Evolutionary conservation across 2,329 filamentous ascomycete species (phyloP).

Genomic region (Aspergillus fructus): DNA sequence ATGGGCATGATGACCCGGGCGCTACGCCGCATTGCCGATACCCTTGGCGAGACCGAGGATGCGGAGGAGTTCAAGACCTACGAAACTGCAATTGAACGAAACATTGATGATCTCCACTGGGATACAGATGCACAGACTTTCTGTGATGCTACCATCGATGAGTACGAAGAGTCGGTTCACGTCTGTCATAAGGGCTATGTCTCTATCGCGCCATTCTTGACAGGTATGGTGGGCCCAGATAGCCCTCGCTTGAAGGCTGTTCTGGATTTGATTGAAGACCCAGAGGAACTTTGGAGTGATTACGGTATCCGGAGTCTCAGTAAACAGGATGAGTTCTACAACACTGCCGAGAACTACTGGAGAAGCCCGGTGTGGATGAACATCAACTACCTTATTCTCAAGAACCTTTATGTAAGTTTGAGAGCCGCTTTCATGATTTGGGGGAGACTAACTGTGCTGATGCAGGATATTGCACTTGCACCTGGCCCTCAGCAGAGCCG

Average conservation of each 20-base stretch:
- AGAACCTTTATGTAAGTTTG: constrained; percentile 69
- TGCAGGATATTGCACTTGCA: constrained; percentile 62
- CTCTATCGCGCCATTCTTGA: constrained; percentile 87
- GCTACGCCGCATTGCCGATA: constrained; percentile 75
- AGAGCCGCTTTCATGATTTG: neutral
- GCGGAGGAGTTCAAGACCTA: constrained; percentile 69
- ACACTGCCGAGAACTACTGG: constrained; percentile 96
- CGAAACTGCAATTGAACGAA: constrained; percentile 74
- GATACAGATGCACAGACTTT: constrained; percentile 75
- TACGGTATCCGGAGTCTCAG: constrained; percentile 89
- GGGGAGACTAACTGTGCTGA: constrained; percentile 16
- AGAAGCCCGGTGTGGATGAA: constrained; percentile 92
- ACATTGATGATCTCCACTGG: constrained; percentile 95
- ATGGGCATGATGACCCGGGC: constrained; percentile 93
- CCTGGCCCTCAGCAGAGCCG: constrained; percentile 66
- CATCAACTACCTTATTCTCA: constrained; percentile 86
- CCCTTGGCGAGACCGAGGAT: constrained; percentile 75
- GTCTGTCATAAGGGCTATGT: constrained; percentile 98
- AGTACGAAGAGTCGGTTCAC: constrained; percentile 83
- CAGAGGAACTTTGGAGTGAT: constrained; percentile 84
- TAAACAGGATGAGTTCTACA: constrained; percentile 78
- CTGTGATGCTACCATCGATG: constrained; percentile 93
- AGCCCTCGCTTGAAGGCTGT: constrained; percentile 72
- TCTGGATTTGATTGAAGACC: constrained; percentile 74
- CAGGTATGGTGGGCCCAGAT: constrained; percentile 72